phyloP scores from a whole-genome alignment of 495 filamentous ascomycete species.

The Penicillium daleae region DNA sequence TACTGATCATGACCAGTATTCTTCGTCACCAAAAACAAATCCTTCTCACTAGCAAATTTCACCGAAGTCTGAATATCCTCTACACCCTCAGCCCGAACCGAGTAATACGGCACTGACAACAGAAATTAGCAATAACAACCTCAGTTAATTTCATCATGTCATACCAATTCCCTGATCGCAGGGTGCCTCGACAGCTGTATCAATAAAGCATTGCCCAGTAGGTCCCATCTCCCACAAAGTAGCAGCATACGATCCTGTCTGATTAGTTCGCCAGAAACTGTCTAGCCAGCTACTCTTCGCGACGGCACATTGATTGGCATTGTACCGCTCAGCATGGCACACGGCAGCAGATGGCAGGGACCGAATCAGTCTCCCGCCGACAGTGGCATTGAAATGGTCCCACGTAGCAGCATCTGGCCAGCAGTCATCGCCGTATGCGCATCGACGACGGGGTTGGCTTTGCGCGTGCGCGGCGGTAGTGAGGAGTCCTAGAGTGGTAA shows the following conservation, averaged over 20 bases:
- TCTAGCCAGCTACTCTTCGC: not conserved
- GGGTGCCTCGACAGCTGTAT: not conserved
- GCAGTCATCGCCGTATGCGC: not conserved
- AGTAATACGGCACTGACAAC: not conserved
- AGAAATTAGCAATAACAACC: not conserved
- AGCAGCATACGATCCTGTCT: not conserved
- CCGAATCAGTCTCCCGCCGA: not conserved
- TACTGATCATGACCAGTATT: not conserved
- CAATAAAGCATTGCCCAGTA: not conserved
- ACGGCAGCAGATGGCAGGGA: not conserved
- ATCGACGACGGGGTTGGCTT: not conserved
- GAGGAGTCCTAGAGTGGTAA: not conserved
- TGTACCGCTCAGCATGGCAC: not conserved
- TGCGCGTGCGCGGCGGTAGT: not conserved
- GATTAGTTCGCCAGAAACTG: not conserved
- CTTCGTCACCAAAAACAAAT: not conserved
- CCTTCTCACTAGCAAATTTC: not conserved
- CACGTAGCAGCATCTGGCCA: not conserved
- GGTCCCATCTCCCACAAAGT: slow-evolving; percentile 3
- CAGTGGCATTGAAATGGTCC: not conserved
- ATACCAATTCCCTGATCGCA: not conserved
- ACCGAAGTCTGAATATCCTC: not conserved
- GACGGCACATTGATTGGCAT: not conserved
- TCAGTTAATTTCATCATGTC: not conserved
- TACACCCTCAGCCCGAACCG: not conserved